Evolutionary conservation across 495 filamentous ascomycete genomes (phyloP).

Genomic region (Trichoderma gamsii): DNA sequence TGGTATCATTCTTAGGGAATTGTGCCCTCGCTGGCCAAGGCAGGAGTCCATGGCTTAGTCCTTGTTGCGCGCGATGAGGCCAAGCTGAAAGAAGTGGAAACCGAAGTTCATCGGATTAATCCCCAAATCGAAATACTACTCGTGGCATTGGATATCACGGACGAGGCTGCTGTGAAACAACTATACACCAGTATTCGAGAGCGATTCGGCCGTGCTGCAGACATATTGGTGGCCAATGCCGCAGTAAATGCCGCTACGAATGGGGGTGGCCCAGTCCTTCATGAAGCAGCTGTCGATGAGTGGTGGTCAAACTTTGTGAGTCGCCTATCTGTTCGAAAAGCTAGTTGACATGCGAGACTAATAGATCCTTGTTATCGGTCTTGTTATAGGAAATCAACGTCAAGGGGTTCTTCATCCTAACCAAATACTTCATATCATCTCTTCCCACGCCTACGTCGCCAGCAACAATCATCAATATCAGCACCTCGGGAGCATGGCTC

Average conservation of each 20-base stretch:
- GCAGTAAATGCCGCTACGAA: slow-evolving; percentile 21
- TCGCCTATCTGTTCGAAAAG: not conserved
- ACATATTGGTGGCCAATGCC: slow-evolving; percentile 44
- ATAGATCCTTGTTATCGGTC: not conserved
- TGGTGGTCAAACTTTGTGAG: not conserved
- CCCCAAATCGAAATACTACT: slow-evolving; percentile 29
- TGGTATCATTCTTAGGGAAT: slow-evolving; percentile 26
- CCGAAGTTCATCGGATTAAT: slow-evolving; percentile 26
- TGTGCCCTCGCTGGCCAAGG: slow-evolving; percentile 36
- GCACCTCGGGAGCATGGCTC: not conserved
- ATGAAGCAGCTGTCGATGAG: not conserved
- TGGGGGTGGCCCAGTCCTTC: not conserved
- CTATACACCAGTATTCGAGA: slow-evolving; percentile 35
- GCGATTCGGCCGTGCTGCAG: slow-evolving; percentile 31
- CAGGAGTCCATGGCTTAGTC: slow-evolving; percentile 36
- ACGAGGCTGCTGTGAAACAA: slow-evolving; percentile 25
- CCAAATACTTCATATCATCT: not conserved
- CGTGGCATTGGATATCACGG: slow-evolving; percentile 28
- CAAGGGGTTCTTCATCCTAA: not conserved
- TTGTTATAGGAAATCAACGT: not conserved
- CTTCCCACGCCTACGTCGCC: not conserved
- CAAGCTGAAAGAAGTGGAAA: slow-evolving; percentile 28
- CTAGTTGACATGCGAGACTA: not conserved
- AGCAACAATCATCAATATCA: not conserved
- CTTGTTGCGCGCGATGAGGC: slow-evolving; percentile 33